phyloP scores from a whole-genome alignment of 352 stramenopile species.

The Globisporangium abappressorium region DNA sequence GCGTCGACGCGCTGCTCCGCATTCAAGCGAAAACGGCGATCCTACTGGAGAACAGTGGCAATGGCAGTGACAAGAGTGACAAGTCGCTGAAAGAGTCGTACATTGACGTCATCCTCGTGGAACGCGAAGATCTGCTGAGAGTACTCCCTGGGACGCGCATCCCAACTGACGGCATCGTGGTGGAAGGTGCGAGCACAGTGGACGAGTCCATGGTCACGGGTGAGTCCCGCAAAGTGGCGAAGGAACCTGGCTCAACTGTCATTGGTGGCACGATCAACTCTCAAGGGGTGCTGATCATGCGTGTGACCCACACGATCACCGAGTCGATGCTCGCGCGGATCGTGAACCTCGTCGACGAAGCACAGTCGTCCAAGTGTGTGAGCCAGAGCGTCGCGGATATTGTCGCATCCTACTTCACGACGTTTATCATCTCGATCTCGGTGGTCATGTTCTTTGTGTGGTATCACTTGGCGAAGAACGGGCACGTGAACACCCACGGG shows the following conservation, averaged over 20 bases:
- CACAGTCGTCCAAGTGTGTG: conserved; percentile 58
- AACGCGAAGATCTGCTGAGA: conserved; percentile 66
- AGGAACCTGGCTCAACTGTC: conserved; percentile 51
- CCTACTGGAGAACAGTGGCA: conserved; percentile 56
- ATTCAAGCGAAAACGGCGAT: conserved; percentile 87
- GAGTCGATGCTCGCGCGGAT: conserved; percentile 80
- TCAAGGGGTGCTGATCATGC: conserved; percentile 62
- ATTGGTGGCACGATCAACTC: conserved; percentile 74
- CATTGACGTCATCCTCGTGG: conserved; percentile 74
- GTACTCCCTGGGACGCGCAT: conserved; percentile 66
- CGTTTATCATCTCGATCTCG: conserved; percentile 65
- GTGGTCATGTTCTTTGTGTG: conserved; percentile 66
- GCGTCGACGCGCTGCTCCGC: conserved; percentile 57
- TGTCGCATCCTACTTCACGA: conserved; percentile 71
- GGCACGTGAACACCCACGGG: conserved; percentile 39
- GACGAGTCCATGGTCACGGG: conserved; percentile 82
- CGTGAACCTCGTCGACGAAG: conserved; percentile 68
- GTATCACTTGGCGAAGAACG: conserved; percentile 53
- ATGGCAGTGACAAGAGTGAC: conserved; percentile 14
- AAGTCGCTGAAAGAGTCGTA: conserved; percentile 48
- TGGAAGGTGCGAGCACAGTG: conserved; percentile 59
- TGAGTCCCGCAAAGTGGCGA: conserved; percentile 64
- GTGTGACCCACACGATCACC: conserved; percentile 67
- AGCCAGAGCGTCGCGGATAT: conserved; percentile 65
- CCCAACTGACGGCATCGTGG: conserved; percentile 69